These are phyloP conservation scores for Hypoxylon fragiforme DNA, from an alignment of 495 filamentous ascomycete genomes.

Conservation along the genomic window DNA sequence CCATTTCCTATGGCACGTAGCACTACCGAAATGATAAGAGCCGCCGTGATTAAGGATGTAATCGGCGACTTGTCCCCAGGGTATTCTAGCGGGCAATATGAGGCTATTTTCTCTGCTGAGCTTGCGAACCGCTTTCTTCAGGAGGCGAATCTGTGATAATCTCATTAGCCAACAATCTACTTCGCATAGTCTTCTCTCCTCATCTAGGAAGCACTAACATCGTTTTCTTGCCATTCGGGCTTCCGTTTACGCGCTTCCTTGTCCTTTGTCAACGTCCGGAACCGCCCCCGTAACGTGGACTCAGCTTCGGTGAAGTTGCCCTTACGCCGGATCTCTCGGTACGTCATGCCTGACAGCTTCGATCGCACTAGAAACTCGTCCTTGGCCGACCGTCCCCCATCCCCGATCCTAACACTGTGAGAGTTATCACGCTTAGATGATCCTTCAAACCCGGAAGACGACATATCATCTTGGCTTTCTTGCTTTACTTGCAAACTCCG, in stretches of 20 bases:
- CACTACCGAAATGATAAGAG: slow-evolving; percentile 81
- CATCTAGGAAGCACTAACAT: slow-evolving; percentile 64
- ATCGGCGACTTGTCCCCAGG: slow-evolving; percentile 82
- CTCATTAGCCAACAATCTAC: slow-evolving; percentile 11
- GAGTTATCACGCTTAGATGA: not conserved
- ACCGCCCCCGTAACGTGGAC: slow-evolving; percentile 82
- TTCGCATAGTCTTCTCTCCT: not conserved
- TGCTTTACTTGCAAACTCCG: not conserved
- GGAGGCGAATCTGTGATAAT: slow-evolving; percentile 48
- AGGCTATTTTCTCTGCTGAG: slow-evolving; percentile 35
- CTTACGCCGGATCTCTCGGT: slow-evolving; percentile 71
- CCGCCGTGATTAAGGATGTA: slow-evolving; percentile 73
- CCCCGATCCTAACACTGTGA: not conserved
- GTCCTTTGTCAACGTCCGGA: slow-evolving; percentile 75
- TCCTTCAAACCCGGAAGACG: not conserved
- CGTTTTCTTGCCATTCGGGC: slow-evolving; percentile 73
- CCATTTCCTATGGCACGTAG: slow-evolving; percentile 89
- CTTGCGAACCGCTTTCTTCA: slow-evolving; percentile 52
- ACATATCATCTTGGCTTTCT: not conserved
- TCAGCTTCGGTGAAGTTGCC: slow-evolving; percentile 78
- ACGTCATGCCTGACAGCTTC: slow-evolving; percentile 70
- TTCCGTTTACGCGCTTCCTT: slow-evolving; percentile 74
- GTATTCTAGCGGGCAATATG: slow-evolving; percentile 56
- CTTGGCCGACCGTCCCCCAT: slow-evolving; percentile 40
- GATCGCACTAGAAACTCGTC: slow-evolving; percentile 67